Evolutionary conservation across 495 filamentous ascomycete genomes (phyloP).

Genomic region (Mycothermus thermophilus): DNA sequence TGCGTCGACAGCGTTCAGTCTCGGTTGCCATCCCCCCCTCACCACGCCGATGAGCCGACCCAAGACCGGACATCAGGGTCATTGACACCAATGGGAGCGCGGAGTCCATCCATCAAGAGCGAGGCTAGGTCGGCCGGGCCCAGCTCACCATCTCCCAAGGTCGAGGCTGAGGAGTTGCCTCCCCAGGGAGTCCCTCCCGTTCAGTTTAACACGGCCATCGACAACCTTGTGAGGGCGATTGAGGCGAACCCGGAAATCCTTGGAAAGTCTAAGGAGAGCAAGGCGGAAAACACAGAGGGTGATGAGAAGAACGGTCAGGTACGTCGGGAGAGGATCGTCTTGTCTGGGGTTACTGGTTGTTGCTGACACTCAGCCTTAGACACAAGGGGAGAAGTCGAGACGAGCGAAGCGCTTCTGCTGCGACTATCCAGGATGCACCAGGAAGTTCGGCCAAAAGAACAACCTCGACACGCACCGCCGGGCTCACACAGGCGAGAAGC

Average conservation of each 20-base stretch:
- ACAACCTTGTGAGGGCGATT: conserved; percentile 85
- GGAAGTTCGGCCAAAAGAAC: conserved; percentile 82
- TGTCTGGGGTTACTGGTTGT: no score
- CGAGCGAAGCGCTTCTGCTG: conserved; percentile 70
- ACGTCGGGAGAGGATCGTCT: neutral
- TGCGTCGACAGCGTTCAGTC: conserved; percentile 19
- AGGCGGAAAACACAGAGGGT: neutral
- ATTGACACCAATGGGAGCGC: conserved; percentile 12
- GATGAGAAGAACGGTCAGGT: conserved; percentile 7
- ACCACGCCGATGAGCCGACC: conserved; percentile 1
- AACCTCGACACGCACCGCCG: conserved; percentile 85
- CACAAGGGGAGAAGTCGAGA: no score
- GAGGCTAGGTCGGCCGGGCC: conserved; percentile 12
- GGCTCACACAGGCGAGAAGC: conserved; percentile 81
- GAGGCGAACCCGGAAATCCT: conserved; percentile 49
- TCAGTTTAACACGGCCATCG: conserved; percentile 68
- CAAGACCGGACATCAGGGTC: conserved; percentile 8
- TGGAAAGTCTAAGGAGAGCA: conserved; percentile 1
- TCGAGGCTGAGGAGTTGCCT: conserved; percentile 14
- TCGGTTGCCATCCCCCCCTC: conserved; percentile 8
- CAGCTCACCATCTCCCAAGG: conserved; percentile 11
- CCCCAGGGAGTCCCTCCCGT: conserved; percentile 22
- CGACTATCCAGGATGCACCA: conserved; percentile 58
- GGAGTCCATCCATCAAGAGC: conserved; percentile 26
- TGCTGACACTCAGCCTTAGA: no score